Conservation (phyloP, 2,329 filamentous ascomycete species). For the Orbilia blumenaviensis region DNA sequence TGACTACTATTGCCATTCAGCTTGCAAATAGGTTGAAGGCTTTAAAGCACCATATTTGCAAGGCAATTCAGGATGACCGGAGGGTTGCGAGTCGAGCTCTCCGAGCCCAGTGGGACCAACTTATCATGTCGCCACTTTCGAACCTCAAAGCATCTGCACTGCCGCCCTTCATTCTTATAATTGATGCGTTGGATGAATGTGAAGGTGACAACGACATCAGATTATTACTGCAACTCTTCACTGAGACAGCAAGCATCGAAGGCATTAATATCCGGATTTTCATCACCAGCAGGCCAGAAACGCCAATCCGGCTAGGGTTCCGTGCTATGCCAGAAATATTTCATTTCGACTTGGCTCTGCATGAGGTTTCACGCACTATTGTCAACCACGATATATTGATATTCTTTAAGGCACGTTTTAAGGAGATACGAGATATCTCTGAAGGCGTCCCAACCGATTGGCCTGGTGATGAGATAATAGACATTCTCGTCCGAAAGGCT, state of each 20-base stretch:
- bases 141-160: neutral
- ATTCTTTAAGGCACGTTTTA: neutral
- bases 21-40: neutral
- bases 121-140: neutral
- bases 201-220: neutral
- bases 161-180: neutral
- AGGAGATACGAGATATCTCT: neutral
- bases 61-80: neutral
- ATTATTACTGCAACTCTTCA: neutral
- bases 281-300: conserved; percentile 5
- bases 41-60: neutral
- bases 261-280: conserved; percentile 6
- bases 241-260: neutral
- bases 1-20: conserved; percentile 12
- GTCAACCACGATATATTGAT: conserved; percentile 1
- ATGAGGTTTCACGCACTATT: conserved; percentile 2
- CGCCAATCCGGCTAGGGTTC: neutral
- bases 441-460: neutral
- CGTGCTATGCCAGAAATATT: neutral
- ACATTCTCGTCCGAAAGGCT: neutral
- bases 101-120: neutral
- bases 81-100: neutral
- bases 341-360: neutral
- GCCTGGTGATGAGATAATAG: neutral
- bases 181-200: conserved; percentile 28